phyloP scores from a whole-genome alignment of 2,329 filamentous ascomycete genomes.

The Aspergillus aculeatus region DNA sequence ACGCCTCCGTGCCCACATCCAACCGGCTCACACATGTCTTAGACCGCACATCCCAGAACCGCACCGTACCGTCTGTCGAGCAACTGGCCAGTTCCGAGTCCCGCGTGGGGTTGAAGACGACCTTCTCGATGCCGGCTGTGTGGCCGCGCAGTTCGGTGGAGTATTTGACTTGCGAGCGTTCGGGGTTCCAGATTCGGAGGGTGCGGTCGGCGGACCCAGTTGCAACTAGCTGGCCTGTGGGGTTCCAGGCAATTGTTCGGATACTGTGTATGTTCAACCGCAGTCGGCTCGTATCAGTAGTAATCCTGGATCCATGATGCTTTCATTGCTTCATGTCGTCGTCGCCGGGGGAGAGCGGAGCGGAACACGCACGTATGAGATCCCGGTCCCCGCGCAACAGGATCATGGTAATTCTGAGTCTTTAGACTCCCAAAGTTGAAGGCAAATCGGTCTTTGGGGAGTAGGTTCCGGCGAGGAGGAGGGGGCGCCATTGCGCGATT shows the following conservation, averaged over 20 bases:
- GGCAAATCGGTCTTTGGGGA: slow-evolving; percentile 67
- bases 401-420: slow-evolving; percentile 69
- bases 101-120: slow-evolving; percentile 50
- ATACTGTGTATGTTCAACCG: slow-evolving; percentile 51
- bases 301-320: not conserved
- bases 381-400: slow-evolving; percentile 53
- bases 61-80: slow-evolving; percentile 50
- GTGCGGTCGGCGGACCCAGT: slow-evolving; percentile 85
- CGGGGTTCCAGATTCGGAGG: slow-evolving; percentile 85
- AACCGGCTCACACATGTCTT: slow-evolving; percentile 49
- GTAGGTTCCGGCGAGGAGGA: slow-evolving; percentile 40
- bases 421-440: slow-evolving; percentile 66
- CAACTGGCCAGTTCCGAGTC: slow-evolving; percentile 52
- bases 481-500: slow-evolving; percentile 38
- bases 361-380: slow-evolving; percentile 55
- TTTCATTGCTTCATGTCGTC: not conserved
- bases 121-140: slow-evolving; percentile 48
- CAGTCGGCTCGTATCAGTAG: slow-evolving; percentile 7
- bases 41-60: slow-evolving; percentile 52
- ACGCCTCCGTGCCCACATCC: slow-evolving; percentile 51
- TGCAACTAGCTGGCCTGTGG: slow-evolving; percentile 76
- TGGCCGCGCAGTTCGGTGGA: slow-evolving; percentile 52
- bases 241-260: slow-evolving; percentile 84
- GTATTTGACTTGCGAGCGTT: slow-evolving; percentile 47
- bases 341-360: not conserved